Evolutionary conservation across 73 alveolate species (phyloP).

Genomic region (Blepharisma stoltei): DNA sequence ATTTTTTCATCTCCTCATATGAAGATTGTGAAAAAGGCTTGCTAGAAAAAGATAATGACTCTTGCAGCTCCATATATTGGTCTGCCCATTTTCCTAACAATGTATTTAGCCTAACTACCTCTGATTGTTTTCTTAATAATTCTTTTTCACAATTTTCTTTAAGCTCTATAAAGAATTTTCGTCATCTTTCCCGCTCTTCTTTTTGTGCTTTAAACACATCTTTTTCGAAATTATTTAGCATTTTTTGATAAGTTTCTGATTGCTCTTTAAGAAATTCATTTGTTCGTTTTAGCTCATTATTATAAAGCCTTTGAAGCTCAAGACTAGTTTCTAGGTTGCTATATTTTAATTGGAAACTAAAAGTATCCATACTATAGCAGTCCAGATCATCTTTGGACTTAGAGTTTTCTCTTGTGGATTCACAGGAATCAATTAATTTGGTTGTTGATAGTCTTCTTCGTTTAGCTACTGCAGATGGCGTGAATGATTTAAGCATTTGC

Average conservation of each 20-base stretch:
- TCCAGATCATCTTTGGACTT: too few relatives aligned
- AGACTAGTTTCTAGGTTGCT: neutral
- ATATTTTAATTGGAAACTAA: too few relatives aligned
- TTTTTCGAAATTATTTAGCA: slow-evolving; percentile 17
- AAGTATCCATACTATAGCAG: too few relatives aligned
- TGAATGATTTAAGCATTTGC: too few relatives aligned
- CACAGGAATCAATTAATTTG: too few relatives aligned
- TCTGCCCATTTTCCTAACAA: slow-evolving; percentile 12
- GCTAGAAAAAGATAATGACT: neutral
- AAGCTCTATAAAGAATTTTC: neutral
- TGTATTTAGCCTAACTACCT: neutral
- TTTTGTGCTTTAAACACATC: neutral
- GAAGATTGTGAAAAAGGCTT: neutral
- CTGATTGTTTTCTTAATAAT: slow-evolving; percentile 20
- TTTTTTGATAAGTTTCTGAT: neutral
- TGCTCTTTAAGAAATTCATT: neutral
- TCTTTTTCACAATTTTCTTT: slow-evolving; percentile 9
- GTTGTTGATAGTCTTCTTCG: too few relatives aligned
- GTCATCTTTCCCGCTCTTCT: slow-evolving; percentile 1
- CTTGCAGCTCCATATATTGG: slow-evolving; percentile 1
- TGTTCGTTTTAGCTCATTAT: slow-evolving; percentile 3
- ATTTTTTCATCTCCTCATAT: neutral
- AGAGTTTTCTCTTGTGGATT: too few relatives aligned
- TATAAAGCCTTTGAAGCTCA: slow-evolving; percentile 13
- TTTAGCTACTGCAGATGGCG: too few relatives aligned